Evolutionary conservation across 139 green algal species (phyloP), one percentile per base, ranked within the genome.

Genomic region (Picochlorum sp.): DNA sequence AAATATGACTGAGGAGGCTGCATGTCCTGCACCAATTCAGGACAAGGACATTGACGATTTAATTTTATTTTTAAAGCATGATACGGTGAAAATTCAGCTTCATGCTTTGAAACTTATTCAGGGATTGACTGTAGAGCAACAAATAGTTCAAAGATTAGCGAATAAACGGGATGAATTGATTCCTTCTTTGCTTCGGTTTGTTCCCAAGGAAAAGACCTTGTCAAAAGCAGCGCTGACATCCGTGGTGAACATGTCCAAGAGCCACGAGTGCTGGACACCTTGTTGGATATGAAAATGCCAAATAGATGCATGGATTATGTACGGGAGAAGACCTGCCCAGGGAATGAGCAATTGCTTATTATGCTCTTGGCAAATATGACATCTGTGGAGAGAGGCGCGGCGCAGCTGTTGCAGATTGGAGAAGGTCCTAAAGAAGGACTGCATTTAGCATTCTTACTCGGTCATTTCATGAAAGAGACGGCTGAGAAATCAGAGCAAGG

Each of bases 351-450:
- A 15, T 68, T 85, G 51, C 70, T 92, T 30, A 69, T 92, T 21
- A 88, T 89, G 80, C 57, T 94, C 49, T 72, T 94, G 45, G 74
- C 78, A 49, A 94, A 95, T 73, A 37, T 94, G n/a, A 95, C 86
- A 8, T 52, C 79, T 3, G 28, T 60, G 32, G 80, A 93, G 44
- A 50, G 68, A 20, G 86, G 82, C 2, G 74, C 69, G 11, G 49
- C 65, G 51, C 65, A 75, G 14, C 50, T 95, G 57, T 62, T 95
- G 56, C 83, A 94, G 65, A 55, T 90, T 10, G 71, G 71, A 1
- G 44, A 68, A 20, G 66, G 61, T 44, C 56, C 47, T 14, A 38
- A 83, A 63, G 80, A 85, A 57, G 84, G 83, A 4, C 73, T 86
- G 11, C 47, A 84, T 61, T 79, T 74, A 63, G 80, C 82, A 7